Evolutionary conservation across 1,139 yeast species (phyloP).

Genomic region (Candida smagusa): DNA sequence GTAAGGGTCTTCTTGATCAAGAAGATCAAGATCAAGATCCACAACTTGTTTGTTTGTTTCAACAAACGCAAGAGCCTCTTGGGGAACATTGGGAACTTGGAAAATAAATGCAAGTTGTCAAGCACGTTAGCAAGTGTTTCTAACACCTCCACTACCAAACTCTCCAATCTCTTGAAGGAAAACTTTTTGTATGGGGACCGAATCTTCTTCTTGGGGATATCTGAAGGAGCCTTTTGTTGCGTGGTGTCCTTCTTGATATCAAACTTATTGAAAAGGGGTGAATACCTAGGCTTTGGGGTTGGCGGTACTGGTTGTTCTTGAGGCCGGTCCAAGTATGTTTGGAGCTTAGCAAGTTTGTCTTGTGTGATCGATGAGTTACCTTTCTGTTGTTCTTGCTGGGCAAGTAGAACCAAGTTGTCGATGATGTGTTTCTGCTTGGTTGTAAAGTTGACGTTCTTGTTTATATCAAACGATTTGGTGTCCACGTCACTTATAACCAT

Average conservation of each 20-base stretch:
- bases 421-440: conserved; percentile 13
- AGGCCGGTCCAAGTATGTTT: conserved; percentile 8
- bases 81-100: conserved; percentile 44
- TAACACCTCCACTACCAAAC: conserved; percentile 26
- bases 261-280: conserved; percentile 17
- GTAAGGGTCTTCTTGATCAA: conserved; percentile 43
- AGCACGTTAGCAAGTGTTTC: conserved; percentile 40
- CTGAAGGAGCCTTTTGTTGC: neutral
- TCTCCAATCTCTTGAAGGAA: conserved; percentile 30
- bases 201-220: neutral
- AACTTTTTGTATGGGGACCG: conserved; percentile 13
- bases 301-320: conserved; percentile 8
- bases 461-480: neutral
- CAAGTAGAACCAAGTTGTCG: conserved; percentile 17
- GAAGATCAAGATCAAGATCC: conserved; percentile 44
- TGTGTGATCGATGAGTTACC: conserved; percentile 22
- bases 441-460: neutral
- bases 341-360: conserved; percentile 18
- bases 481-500: neutral
- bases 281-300: conserved; percentile 16
- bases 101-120: conserved; percentile 44
- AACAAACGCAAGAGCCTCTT: conserved; percentile 26
- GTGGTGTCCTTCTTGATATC: conserved; percentile 10
- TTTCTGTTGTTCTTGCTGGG: conserved; percentile 18
- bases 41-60: conserved; percentile 44